phyloP scores from a whole-genome alignment of 768 basidiomycete species.

The Trametes cubensis region DNA sequence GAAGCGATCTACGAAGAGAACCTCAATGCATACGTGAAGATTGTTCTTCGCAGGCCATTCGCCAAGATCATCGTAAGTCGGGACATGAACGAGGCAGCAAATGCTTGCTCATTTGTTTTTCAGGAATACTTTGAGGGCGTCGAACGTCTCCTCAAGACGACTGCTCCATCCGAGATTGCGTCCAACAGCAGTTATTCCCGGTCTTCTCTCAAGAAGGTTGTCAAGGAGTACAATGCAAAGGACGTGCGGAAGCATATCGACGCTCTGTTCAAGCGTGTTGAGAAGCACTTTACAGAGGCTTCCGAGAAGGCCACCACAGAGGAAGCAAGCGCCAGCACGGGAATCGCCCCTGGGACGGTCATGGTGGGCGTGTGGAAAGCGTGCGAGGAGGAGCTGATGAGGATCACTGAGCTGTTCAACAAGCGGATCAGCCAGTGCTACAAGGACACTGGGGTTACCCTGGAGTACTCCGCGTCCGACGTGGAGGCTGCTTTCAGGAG shows the following conservation, averaged over 20 bases:
- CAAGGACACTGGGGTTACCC: slow-evolving; percentile 63
- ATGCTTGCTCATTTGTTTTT: background rate
- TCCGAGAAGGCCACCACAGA: slow-evolving; percentile 66
- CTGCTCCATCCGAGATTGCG: slow-evolving; percentile 74
- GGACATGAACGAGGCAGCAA: background rate
- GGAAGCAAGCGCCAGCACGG: slow-evolving; percentile 48
- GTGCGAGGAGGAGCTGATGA: slow-evolving; percentile 81
- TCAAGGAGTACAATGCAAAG: slow-evolving; percentile 85
- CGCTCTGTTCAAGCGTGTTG: slow-evolving; percentile 83
- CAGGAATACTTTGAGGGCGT: slow-evolving; percentile 96
- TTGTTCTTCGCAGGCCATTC: slow-evolving; percentile 85
- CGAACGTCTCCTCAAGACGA: slow-evolving; percentile 82
- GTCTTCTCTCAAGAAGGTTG: slow-evolving; percentile 76
- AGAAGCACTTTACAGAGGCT: slow-evolving; percentile 92
- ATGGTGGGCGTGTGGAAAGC: slow-evolving; percentile 89
- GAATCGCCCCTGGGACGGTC: slow-evolving; percentile 62
- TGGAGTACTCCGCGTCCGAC: slow-evolving; percentile 77
- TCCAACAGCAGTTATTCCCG: slow-evolving; percentile 77
- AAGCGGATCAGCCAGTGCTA: slow-evolving; percentile 80
- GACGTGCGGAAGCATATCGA: slow-evolving; percentile 91
- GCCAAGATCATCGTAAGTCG: slow-evolving; percentile 77
- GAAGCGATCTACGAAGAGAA: slow-evolving; percentile 90
- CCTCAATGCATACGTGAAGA: slow-evolving; percentile 79
- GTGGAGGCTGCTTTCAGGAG: slow-evolving; percentile 79
- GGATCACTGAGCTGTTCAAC: slow-evolving; percentile 69